phyloP scores from a whole-genome alignment of 495 filamentous ascomycete species.

The Extremus antarcticus region DNA sequence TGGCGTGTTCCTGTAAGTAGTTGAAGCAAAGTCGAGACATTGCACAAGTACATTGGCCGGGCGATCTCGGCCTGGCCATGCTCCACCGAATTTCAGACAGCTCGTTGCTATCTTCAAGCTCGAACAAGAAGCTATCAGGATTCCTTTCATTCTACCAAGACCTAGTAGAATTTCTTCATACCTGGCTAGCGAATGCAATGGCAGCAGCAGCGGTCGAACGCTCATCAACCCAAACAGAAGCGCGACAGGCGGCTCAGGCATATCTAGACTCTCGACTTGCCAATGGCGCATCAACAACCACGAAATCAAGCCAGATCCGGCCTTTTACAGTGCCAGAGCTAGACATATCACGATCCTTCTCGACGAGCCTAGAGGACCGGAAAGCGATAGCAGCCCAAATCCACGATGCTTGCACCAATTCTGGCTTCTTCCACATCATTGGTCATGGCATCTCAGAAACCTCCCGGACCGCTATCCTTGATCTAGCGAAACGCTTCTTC shows the following conservation, averaged over 20 bases:
- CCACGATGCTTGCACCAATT: slow-evolving; percentile 23
- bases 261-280: slow-evolving; percentile 5
- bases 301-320: neutral
- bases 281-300: neutral
- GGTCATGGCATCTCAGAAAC: slow-evolving; percentile 34
- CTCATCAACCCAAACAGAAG: slow-evolving; percentile 6
- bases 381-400: slow-evolving; percentile 25
- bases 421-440: slow-evolving; percentile 42
- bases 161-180: too few species aligned
- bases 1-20: neutral
- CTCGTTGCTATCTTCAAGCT: too few species aligned
- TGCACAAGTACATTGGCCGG: neutral
- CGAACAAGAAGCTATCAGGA: too few species aligned
- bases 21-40: too few species aligned
- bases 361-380: neutral
- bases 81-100: neutral
- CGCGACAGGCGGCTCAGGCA: slow-evolving; percentile 4
- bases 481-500: slow-evolving; percentile 25
- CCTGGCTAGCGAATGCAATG: neutral
- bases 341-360: slow-evolving; percentile 11
- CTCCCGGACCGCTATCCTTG: slow-evolving; percentile 20
- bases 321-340: slow-evolving; percentile 8
- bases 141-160: too few species aligned
- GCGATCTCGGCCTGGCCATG: neutral
- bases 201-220: neutral